These are phyloP conservation scores for Exophiala lecanii-corni DNA, from an alignment of 2,329 filamentous ascomycete species.

Conservation along the genomic window DNA sequence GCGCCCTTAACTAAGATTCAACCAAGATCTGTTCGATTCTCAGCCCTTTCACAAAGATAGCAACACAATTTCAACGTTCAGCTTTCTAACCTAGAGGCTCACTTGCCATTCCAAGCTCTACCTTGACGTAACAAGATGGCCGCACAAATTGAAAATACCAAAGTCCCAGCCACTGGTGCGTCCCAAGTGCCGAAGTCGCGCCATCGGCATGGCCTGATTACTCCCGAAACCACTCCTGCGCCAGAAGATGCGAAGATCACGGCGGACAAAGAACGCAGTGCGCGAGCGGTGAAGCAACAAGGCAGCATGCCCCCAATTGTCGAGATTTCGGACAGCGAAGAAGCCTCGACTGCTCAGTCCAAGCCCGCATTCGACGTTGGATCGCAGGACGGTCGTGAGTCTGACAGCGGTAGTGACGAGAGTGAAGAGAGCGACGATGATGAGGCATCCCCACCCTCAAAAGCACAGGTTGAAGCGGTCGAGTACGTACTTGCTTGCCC, in stretches of 20 bases:
- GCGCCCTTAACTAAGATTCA: not conserved
- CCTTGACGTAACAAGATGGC: not conserved
- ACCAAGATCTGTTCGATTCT: not conserved
- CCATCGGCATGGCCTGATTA: constrained; percentile 2
- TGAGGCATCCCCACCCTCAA: not conserved
- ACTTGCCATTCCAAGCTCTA: not conserved
- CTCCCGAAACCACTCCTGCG: constrained; percentile 1
- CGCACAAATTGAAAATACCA: not conserved
- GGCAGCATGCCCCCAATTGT: constrained; percentile 1
- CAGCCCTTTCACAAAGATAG: not conserved
- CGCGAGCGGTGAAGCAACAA: constrained; percentile 1
- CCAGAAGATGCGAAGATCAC: constrained; percentile 4
- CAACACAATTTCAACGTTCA: not conserved
- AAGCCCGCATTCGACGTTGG: constrained; percentile 4
- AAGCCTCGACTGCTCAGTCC: constrained; percentile 1
- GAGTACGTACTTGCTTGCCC: not conserved
- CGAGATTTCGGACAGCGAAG: constrained; percentile 1
- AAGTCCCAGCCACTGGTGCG: not conserved
- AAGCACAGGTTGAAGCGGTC: constrained; percentile 1
- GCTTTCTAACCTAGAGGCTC: not conserved
- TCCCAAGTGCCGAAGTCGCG: constrained; percentile 3
- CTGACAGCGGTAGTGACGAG: constrained; percentile 2
- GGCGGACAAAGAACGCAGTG: not conserved
- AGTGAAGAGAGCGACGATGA: constrained; percentile 3
- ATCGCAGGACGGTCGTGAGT: constrained; percentile 2